Conservation (phyloP, 805 yeast species). For the Cyberlindnera galapagoensis region DNA sequence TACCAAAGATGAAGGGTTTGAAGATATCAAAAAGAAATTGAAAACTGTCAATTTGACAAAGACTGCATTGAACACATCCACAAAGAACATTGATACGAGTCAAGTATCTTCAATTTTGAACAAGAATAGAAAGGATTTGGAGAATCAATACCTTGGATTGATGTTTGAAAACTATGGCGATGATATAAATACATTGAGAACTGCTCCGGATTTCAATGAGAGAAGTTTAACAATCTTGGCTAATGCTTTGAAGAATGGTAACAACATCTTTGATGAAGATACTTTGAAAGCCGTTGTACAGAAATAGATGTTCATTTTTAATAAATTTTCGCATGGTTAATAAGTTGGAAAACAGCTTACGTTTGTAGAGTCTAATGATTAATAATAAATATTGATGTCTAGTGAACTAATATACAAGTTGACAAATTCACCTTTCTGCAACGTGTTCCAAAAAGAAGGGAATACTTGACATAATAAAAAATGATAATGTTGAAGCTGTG, state of each 20-base stretch:
- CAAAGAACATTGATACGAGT: slow-evolving; percentile 25
- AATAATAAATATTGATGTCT: no score
- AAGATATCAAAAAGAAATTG: slow-evolving; percentile 12
- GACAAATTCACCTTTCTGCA: no score
- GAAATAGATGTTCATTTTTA: slow-evolving; percentile 4
- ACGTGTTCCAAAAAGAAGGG: background rate
- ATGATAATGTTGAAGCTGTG: no score
- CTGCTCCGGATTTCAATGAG: slow-evolving; percentile 55
- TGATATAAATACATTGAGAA: slow-evolving; percentile 30
- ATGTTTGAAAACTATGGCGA: slow-evolving; percentile 56
- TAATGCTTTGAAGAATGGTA: slow-evolving; percentile 18
- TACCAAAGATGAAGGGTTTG: slow-evolving; percentile 7
- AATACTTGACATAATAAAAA: background rate
- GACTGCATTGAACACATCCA: slow-evolving; percentile 27
- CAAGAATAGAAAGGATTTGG: slow-evolving; percentile 31
- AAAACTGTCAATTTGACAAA: slow-evolving; percentile 25
- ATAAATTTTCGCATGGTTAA: no score
- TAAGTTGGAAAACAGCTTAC: no score
- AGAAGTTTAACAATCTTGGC: slow-evolving; percentile 37
- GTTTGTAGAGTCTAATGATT: no score
- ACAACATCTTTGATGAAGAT: slow-evolving; percentile 18
- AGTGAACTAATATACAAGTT: no score
- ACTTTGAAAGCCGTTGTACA: slow-evolving; percentile 18
- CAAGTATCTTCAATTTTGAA: slow-evolving; percentile 25
- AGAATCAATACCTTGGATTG: slow-evolving; percentile 44